Conservation (phyloP, 1,139 yeast genomes). For the Williopsis jadinii region DNA sequence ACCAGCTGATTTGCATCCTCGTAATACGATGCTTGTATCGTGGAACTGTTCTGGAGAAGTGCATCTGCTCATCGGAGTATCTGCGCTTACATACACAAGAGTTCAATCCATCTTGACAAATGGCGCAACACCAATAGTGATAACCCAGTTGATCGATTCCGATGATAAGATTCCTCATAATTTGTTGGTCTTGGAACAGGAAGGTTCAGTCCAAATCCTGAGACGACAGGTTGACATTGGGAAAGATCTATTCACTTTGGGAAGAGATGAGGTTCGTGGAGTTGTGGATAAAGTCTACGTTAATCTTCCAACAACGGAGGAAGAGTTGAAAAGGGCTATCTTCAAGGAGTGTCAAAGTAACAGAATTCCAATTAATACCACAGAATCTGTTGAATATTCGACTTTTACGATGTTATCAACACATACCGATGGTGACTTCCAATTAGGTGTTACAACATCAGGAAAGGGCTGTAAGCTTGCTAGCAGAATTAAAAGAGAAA, state of each 20-base stretch:
- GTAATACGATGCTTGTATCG: constrained; percentile 1
- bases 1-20: no score
- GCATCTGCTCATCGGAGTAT: constrained; percentile 58
- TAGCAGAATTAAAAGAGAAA: constrained; percentile 68
- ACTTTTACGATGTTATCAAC: constrained; percentile 76
- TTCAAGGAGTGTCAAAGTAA: constrained; percentile 44
- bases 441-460: constrained; percentile 76
- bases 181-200: constrained; percentile 21
- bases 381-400: constrained; percentile 66
- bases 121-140: constrained; percentile 53
- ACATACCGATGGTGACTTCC: constrained; percentile 64
- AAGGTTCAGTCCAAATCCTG: constrained; percentile 27
- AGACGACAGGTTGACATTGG: constrained; percentile 31
- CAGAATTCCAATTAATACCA: constrained; percentile 77
- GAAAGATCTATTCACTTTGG: constrained; percentile 44
- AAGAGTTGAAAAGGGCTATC: constrained; percentile 32
- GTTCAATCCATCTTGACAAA: constrained; percentile 40
- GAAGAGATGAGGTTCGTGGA: constrained; percentile 54
- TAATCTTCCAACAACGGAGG: constrained; percentile 31
- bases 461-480: constrained; percentile 92
- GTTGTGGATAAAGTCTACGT: constrained; percentile 76
- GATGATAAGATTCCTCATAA: constrained; percentile 21
- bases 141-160: constrained; percentile 26
- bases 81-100: constrained; percentile 46
- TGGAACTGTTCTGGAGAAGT: constrained; percentile 40